Percentiles rank a stretch among this genome's conserved stretches.
Conservation (phyloP, 2,329 filamentous ascomycete genomes). For the Claviceps lovelessii region DNA sequence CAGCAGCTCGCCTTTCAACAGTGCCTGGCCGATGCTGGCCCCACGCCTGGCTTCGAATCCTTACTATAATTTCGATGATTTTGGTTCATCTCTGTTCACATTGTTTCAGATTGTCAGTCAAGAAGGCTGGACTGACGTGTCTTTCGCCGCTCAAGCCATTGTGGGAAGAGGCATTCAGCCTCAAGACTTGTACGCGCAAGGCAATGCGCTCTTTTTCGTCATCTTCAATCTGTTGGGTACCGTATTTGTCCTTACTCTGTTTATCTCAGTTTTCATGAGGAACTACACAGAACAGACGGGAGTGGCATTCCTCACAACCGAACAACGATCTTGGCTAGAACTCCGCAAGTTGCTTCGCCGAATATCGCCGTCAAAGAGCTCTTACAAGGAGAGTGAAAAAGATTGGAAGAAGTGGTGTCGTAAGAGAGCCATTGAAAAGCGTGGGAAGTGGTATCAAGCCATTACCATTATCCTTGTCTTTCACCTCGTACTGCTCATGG, state of each 20-base stretch:
- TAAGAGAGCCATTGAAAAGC: constrained; percentile 83
- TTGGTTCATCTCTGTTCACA: constrained; percentile 84
- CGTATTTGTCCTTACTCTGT: constrained; percentile 90
- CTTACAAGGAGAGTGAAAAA: constrained; percentile 60
- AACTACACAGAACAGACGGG: constrained; percentile 99
- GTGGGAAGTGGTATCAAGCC: constrained; percentile 75
- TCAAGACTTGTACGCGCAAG: constrained; percentile 50
- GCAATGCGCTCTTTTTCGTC: constrained; percentile 88
- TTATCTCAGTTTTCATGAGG: constrained; percentile 98
- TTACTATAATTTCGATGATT: constrained; percentile 87
- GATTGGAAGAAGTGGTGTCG: constrained; percentile 91
- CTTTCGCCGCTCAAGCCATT: constrained; percentile 70
- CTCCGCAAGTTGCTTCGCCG: constrained; percentile 81
- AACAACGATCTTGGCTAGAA: constrained; percentile 94
- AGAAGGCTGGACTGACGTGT: constrained; percentile 94
- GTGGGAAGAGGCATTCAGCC: constrained; percentile 66
- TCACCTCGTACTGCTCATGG: constrained; percentile 68
- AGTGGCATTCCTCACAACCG: constrained; percentile 86
- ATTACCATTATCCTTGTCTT: constrained; percentile 69
- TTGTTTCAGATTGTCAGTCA: constrained; percentile 98
- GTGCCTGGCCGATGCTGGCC: constrained; percentile 64
- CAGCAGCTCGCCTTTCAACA: constrained; percentile 55
- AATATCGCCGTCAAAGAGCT: constrained; percentile 87
- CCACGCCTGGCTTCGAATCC: constrained; percentile 70
- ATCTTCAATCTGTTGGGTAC: constrained; percentile 92